phyloP scores from a whole-genome alignment of 1,284 basidiomycete species.

The Thecaphora frezii region DNA sequence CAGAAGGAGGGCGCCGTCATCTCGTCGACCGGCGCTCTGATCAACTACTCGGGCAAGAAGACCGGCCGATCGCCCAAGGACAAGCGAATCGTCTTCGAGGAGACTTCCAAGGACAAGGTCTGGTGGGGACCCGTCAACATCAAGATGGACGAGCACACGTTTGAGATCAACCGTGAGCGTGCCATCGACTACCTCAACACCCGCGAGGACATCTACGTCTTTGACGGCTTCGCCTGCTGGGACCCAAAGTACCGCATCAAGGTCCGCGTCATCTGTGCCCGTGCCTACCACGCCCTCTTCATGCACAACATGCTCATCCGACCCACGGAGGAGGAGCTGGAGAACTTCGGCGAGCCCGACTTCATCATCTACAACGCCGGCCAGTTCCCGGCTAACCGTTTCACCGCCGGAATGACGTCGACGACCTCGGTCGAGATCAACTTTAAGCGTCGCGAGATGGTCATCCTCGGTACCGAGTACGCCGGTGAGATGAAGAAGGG shows the following conservation, averaged over 20 bases:
- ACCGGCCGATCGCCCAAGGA: constrained; percentile 97
- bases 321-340: constrained; percentile 90
- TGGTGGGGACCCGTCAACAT: constrained; percentile 99
- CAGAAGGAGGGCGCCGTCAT: constrained; percentile 97
- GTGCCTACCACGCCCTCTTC: constrained; percentile 98
- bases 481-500: constrained; percentile 99
- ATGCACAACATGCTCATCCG: constrained; percentile 96
- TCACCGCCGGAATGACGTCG: constrained; percentile 99
- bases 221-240: constrained; percentile 97
- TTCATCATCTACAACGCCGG: constrained; percentile 99
- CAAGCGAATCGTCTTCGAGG: constrained; percentile 99
- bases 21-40: constrained; percentile 90
- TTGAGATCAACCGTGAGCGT: constrained; percentile 99
- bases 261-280: constrained; percentile 96
- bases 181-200: constrained; percentile 99
- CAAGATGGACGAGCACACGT: constrained; percentile 96
- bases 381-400: constrained; percentile 99
- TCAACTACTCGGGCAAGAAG: constrained; percentile 99
- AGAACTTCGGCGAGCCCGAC: constrained; percentile 94
- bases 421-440: constrained; percentile 99
- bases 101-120: constrained; percentile 93
- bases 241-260: constrained; percentile 99
- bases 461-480: constrained; percentile 99
- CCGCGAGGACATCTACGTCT: constrained; percentile 93
- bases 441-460: constrained; percentile 99